Percentiles rank a stretch among this genome's conserved stretches.
Evolutionary conservation across 2,329 filamentous ascomycete genomes (phyloP).

Genomic region (Microdochium nivale): DNA sequence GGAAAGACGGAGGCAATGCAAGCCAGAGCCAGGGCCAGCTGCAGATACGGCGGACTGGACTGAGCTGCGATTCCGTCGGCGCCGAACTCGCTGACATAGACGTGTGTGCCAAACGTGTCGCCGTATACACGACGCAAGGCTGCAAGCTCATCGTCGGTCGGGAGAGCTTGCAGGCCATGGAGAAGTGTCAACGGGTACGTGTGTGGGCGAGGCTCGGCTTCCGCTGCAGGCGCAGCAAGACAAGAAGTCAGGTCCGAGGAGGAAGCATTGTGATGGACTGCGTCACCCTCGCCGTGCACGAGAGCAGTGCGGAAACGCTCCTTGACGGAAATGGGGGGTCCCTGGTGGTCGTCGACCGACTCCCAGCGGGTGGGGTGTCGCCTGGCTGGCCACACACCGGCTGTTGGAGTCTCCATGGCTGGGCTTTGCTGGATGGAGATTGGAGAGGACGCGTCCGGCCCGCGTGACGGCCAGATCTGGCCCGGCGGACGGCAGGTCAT

Average conservation of each 20-base stretch:
- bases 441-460: no score
- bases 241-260: background rate
- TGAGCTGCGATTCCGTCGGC: background rate
- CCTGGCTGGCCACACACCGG: no score
- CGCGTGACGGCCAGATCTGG: no score
- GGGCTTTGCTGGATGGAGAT: no score
- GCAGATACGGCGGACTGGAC: background rate
- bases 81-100: background rate
- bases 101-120: background rate
- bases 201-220: background rate
- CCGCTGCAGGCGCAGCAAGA: background rate
- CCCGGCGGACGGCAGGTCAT: no score
- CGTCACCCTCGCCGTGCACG: background rate
- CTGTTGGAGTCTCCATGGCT: no score
- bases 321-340: background rate
- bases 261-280: background rate
- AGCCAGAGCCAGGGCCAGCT: background rate
- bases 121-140: background rate
- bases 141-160: background rate
- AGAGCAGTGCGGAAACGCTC: background rate
- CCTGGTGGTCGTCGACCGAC: background rate
- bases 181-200: background rate
- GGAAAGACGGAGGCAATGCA: background rate
- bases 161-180: background rate
- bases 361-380: background rate